Percentiles rank a stretch among this genome's conserved stretches.
These are phyloP conservation scores for Quercus robur DNA, from an alignment of 306 rosid genomes.

Conservation along the genomic window DNA sequence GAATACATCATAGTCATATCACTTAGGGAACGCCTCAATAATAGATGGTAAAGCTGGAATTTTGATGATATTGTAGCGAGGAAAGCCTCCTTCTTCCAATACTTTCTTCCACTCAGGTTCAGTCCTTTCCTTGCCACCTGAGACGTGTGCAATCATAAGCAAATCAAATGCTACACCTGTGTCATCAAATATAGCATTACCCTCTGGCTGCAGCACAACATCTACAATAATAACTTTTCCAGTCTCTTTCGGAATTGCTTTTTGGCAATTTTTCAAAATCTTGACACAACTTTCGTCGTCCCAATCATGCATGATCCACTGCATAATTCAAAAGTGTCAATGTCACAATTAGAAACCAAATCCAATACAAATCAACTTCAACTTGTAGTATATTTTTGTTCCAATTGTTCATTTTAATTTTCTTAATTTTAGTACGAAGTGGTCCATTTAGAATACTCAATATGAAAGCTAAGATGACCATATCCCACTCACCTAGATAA, in stretches of 20 bases:
- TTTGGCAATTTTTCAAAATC: conserved; percentile 47
- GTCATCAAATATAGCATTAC: conserved; percentile 39
- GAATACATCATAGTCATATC: not conserved
- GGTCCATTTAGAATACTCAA: too few relatives aligned
- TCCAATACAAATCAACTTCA: too few relatives aligned
- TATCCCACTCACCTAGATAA: too few relatives aligned
- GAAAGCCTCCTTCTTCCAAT: conserved; percentile 43
- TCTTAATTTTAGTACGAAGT: too few relatives aligned
- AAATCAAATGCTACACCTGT: conserved; percentile 42
- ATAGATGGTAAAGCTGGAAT: conserved; percentile 38
- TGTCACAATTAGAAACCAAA: too few relatives aligned
- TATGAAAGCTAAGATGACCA: too few relatives aligned
- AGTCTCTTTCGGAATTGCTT: conserved; percentile 44
- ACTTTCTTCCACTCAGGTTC: conserved; percentile 55
- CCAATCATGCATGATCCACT: conserved; percentile 78
- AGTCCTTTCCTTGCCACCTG: conserved; percentile 41
- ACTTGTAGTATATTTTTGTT: too few relatives aligned
- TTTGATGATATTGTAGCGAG: conserved; percentile 45
- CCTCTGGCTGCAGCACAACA: conserved; percentile 32
- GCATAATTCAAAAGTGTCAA: not conserved
- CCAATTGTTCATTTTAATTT: too few relatives aligned
- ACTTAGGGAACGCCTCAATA: conserved; percentile 27
- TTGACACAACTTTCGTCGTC: conserved; percentile 45
- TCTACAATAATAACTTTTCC: conserved; percentile 59
- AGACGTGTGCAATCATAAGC: conserved; percentile 27